Evolutionary conservation across 2,329 filamentous ascomycete genomes (phyloP), one percentile per base, ranked within the genome.

Genomic region (Arachnopeziza araneosa): DNA sequence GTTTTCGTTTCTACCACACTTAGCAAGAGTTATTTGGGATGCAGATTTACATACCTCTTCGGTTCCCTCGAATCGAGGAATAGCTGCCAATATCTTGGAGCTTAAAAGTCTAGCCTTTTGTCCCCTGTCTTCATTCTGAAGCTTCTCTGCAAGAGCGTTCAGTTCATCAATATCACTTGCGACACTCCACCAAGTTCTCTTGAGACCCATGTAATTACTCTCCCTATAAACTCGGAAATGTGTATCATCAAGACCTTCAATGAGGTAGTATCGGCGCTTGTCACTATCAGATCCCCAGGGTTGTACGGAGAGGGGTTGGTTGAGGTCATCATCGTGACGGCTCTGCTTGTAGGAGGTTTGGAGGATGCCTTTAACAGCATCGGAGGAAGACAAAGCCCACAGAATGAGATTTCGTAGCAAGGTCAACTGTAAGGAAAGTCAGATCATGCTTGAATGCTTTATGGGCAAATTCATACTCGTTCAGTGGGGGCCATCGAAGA

Each of bases 231-330:
- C 84, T 64, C 95, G 85, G 75, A 99, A 99, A 63, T 89, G 84
- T 2, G 93, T 98, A 74, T 99, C 93, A 68, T 98, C 93, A 67
- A 91, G 84, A 24, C 95, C 95, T 75, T 99, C 95, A 63, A 99
- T 84, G 54, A 99, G 80, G 78, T 89, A 99, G 75, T 98, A 99
- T 61, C 92, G 87, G 59, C 95, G 87, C 78, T 95, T 96, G 68
- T 96, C 87, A 65, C 90, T 91, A 73, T 96, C 93, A 14, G 85
- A 83, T 9, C 93, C 93, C 93, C 93, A 97, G 4, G 91, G 86
- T 72, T 96, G 92, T 52, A 96, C 90, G 0, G 91, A 93, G 44
- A 96, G 80, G 9, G 93, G 89, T 67, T 97, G 91, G 72, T 97
- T 97, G 53, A 84, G 73, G 66, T 88, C 85, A 67, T 87, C 85